Evolutionary conservation across 1,284 basidiomycete genomes (phyloP), one percentile per base, ranked within the genome.

Genomic region (Cystobasidium sp.): DNA sequence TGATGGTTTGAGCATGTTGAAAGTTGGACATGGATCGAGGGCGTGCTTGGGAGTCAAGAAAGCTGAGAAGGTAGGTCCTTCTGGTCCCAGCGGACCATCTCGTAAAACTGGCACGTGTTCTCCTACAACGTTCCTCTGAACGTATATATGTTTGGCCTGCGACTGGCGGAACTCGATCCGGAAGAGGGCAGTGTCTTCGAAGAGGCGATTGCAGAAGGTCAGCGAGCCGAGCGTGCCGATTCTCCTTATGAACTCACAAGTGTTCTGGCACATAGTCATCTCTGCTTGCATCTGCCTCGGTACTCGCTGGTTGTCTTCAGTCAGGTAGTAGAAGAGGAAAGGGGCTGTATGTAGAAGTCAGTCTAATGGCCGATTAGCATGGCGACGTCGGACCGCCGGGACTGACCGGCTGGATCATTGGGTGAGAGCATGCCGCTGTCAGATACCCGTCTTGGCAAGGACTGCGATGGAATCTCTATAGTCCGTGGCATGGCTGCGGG

Each of bases 281-380:
- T 73, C 70, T 10, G 70, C 70, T 31, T 66, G 20, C 31, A 58
- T 52, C 22, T 52, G 47, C n/a, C 31, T 49, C 10, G 1, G 43
- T 7, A 65, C 63, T 16, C 70, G 49, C 6, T 20, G 14, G 6
- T 41, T 22, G 14, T 59, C 63, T 43, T 44, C 62, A 39, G 31
- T 43, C 22, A 73, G 52, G 37, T 73, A 73, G 22, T n/a, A 56
- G 37, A 65, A 73, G 22, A 73, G 70, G 39, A 73, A 73, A n/a
- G 62, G 70, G n/a, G 62, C 70, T 73, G 70, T 22, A 14, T 8
- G 7, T 3, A 22, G 8, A 49, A 4, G 47, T 31, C 22, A 47
- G 31, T 5, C 6, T 3, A 14, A 43, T 5, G n/a, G 20, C 39
- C 9, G 6, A 62, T 44, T 0, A 53, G 14, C 22, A 9, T 20